These are phyloP conservation scores for Jimgerdemannia flammicorona DNA, from an alignment of 192 early-diverging fungal species.

Conservation along the genomic window DNA sequence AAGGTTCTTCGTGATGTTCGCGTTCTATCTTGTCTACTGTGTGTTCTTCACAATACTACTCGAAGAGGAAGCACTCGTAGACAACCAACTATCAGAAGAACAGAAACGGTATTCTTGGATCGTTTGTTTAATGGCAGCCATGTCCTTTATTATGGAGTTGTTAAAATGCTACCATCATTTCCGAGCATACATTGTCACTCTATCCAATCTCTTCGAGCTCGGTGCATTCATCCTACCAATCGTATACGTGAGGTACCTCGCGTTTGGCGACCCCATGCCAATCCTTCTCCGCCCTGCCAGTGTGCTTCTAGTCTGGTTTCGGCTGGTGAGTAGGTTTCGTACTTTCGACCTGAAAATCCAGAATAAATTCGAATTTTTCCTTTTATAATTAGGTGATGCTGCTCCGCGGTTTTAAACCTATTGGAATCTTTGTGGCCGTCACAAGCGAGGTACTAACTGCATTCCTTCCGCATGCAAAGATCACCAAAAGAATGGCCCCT, in stretches of 20 bases:
- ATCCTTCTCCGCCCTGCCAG: background rate
- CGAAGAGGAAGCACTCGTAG: background rate
- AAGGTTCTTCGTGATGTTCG: background rate
- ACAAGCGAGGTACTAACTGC: background rate
- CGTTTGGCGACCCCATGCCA: background rate
- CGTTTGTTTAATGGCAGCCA: background rate
- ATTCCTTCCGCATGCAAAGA: background rate
- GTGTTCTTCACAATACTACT: background rate
- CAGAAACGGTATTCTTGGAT: background rate
- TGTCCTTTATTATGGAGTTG: background rate
- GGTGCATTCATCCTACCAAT: background rate
- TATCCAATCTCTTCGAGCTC: background rate
- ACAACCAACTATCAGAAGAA: background rate
- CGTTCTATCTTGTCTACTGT: background rate
- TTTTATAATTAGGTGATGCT: background rate
- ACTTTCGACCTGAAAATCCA: background rate
- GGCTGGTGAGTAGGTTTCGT: background rate
- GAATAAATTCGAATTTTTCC: background rate
- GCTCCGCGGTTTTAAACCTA: background rate
- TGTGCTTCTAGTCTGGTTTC: background rate
- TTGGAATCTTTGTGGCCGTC: background rate
- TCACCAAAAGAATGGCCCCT: background rate
- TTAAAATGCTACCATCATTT: background rate
- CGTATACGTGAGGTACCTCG: background rate
- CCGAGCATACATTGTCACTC: background rate